Conservation (phyloP, 2,329 filamentous ascomycete genomes). For the Gnomoniopsis smithogilvyi region DNA sequence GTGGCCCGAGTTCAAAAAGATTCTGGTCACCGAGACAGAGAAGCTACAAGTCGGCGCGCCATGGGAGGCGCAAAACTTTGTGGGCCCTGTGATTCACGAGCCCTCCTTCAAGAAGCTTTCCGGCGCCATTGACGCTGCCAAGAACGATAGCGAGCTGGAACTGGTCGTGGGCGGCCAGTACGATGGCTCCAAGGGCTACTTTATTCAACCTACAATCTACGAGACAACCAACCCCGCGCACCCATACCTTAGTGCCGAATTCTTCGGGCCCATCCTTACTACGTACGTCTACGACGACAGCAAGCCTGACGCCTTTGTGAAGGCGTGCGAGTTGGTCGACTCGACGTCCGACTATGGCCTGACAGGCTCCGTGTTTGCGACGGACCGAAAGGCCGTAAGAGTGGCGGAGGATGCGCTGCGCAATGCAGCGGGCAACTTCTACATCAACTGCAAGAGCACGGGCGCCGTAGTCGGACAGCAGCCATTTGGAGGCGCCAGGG, state of each 20-base stretch:
- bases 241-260: constrained; percentile 41
- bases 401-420: constrained; percentile 49
- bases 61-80: constrained; percentile 33
- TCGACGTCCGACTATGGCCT: constrained; percentile 65
- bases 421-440: constrained; percentile 55
- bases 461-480: constrained; percentile 72
- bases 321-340: constrained; percentile 64
- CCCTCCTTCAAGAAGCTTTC: constrained; percentile 43
- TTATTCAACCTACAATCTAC: constrained; percentile 45
- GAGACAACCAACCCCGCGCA: constrained; percentile 37
- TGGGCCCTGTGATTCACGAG: constrained; percentile 48
- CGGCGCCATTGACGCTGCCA: constrained; percentile 41
- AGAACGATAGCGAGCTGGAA: constrained; percentile 38
- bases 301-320: constrained; percentile 38
- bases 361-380: constrained; percentile 48
- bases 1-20: constrained; percentile 36
- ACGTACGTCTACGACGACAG: constrained; percentile 46
- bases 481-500: constrained; percentile 66
- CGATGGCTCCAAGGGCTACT: constrained; percentile 40
- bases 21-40: constrained; percentile 33
- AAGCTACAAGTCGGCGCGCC: constrained; percentile 30
- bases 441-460: constrained; percentile 57
- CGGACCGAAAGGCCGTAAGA: constrained; percentile 43
- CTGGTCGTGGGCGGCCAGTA: constrained; percentile 42
- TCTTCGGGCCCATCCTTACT: constrained; percentile 46